Evolutionary conservation across 495 filamentous ascomycete genomes (phyloP).

Genomic region (Amniculicola lignicola): DNA sequence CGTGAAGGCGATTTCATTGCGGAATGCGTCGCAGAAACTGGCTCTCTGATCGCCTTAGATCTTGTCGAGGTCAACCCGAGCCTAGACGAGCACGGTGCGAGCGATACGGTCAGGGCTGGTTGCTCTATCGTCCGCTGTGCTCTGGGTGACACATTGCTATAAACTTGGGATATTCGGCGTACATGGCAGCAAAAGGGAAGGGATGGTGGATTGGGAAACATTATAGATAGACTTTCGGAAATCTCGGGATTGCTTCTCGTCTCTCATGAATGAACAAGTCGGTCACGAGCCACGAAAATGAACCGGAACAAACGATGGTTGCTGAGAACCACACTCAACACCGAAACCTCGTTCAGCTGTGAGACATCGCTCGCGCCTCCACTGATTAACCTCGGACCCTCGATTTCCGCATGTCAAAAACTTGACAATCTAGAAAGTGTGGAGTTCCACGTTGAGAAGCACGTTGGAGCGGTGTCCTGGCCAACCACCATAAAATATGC

Average conservation of each 20-base stretch:
- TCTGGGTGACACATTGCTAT: constrained; percentile 85
- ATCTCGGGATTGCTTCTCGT: neutral
- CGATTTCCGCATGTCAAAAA: too few relatives aligned
- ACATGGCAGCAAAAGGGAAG: neutral
- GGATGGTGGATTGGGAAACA: neutral
- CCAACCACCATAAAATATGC: too few relatives aligned
- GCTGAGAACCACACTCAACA: too few relatives aligned
- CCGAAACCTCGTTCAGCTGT: too few relatives aligned
- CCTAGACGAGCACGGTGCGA: constrained; percentile 70
- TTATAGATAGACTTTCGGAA: neutral
- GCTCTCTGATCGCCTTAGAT: constrained; percentile 86
- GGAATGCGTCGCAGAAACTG: constrained; percentile 91
- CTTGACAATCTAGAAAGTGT: too few relatives aligned
- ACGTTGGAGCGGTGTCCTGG: too few relatives aligned
- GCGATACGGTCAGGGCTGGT: constrained; percentile 85
- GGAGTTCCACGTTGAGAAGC: too few relatives aligned
- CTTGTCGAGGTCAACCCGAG: constrained; percentile 95
- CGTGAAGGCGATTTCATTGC: constrained; percentile 97
- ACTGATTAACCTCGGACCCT: too few relatives aligned
- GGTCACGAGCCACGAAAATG: constrained; percentile 1
- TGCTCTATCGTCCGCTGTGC: constrained; percentile 89
- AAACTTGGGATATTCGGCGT: constrained; percentile 16
- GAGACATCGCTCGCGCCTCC: too few relatives aligned
- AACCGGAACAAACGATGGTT: constrained; percentile 3
- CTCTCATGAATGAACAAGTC: neutral